These are phyloP conservation scores for Calonectria fujianensis DNA, from an alignment of 2,329 filamentous ascomycete species.

Conservation along the genomic window DNA sequence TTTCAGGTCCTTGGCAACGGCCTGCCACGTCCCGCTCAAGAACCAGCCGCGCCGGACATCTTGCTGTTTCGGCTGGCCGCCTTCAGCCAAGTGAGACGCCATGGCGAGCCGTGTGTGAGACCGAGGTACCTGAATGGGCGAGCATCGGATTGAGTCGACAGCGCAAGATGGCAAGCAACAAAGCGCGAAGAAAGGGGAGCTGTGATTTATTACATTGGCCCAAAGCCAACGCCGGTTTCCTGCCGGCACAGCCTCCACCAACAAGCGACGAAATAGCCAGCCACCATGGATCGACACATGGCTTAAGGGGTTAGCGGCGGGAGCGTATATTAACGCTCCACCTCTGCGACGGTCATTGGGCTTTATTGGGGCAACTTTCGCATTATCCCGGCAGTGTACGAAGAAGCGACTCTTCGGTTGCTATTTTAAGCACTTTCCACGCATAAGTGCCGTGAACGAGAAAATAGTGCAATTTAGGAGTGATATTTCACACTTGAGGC, in stretches of 20 bases:
- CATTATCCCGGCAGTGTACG: no score
- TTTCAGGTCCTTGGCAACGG: not conserved
- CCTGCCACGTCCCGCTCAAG: not conserved
- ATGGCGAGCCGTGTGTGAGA: not conserved
- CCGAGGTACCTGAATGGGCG: not conserved
- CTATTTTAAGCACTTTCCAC: not conserved
- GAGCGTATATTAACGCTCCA: not conserved
- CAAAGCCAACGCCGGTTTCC: not conserved
- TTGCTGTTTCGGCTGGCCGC: not conserved
- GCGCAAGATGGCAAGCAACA: no score
- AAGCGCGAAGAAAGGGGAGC: not conserved
- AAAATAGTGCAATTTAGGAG: not conserved
- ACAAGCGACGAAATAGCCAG: not conserved
- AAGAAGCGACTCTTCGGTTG: not conserved
- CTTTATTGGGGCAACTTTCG: not conserved
- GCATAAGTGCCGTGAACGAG: not conserved
- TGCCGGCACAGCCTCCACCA: not conserved
- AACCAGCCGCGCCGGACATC: not conserved
- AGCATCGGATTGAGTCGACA: not conserved
- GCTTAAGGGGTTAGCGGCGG: not conserved
- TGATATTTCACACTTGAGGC: not conserved
- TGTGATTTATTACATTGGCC: not conserved
- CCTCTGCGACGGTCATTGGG: not conserved
- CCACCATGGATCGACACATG: not conserved
- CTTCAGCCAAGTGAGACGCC: not conserved